Evolutionary conservation across 352 stramenopile genomes (phyloP), one percentile per base, ranked within the genome.

Genomic region (Blastocystis hominis): DNA sequence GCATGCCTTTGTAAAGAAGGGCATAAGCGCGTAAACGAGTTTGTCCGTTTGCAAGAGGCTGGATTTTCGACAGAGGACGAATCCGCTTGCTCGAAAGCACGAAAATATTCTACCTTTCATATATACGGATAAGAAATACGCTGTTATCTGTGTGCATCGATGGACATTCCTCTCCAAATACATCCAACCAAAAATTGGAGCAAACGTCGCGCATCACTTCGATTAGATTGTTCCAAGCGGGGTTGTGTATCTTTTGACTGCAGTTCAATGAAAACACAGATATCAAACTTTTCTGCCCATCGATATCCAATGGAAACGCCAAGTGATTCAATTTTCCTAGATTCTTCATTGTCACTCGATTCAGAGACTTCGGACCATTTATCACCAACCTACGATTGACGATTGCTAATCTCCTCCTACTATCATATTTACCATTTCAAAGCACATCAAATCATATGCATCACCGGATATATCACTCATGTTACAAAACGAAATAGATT

Each of bases 1-100:
- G 17, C 68, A 78, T 78, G 20, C 68, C 68, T 55, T 78, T 78
- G 68, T 78, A 78, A 34, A 78, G 42, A n/a, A 78, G 42, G 17
- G 68, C 68, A 62, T 78, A 78, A 4, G 42, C 62, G 59, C 68
- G 68, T 5, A 78, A 17, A 61, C 68, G 68, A 50, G 59, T 46
- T 10, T 56, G 17, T 36, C 68, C 20, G 15, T 78, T 40, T 5
- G 59, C 5, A 30, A 62, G 68, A 15, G 42, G 42, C 13, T 46
- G 38, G 13, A 78, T 78, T 46, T 78, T 78, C 7, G 42, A 38
- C 2, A 78, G 40, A 20, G 68, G 68, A 59, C 68, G 68, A 30
- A 78, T 9, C 24, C 42, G 46, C 5, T n/a, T n/a, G n/a, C 13
- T 78, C 5, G 68, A 78, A 7, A 78, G 13, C 3, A 78, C 68